Evolutionary conservation across 441 rosid species (phyloP).

Genomic region (Gossypium davidsonii): DNA sequence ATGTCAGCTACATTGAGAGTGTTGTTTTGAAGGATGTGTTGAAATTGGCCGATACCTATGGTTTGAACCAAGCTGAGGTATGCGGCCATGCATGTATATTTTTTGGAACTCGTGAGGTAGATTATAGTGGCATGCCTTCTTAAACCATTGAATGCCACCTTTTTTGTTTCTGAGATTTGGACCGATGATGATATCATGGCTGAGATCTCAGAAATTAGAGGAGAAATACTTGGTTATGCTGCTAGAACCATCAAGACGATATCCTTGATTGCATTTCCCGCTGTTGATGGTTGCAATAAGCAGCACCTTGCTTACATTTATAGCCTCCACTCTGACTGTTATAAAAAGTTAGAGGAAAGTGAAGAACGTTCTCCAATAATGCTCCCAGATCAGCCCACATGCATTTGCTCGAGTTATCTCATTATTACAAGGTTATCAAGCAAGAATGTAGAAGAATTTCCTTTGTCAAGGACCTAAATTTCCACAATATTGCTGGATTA

Average conservation of each 20-base stretch:
- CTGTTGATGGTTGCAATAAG: slow-evolving; percentile 77
- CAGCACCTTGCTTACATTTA: slow-evolving; percentile 68
- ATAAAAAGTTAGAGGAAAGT: slow-evolving; percentile 45
- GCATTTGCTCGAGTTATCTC: slow-evolving; percentile 36
- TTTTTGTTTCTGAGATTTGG: slow-evolving; percentile 61
- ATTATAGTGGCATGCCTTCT: neutral
- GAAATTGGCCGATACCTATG: slow-evolving; percentile 58
- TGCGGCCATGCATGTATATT: slow-evolving; percentile 9
- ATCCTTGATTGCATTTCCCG: slow-evolving; percentile 62
- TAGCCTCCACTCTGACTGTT: slow-evolving; percentile 77
- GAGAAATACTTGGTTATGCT: slow-evolving; percentile 55
- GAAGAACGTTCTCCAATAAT: slow-evolving; percentile 32
- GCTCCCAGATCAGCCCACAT: slow-evolving; percentile 25
- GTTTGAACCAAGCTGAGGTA: slow-evolving; percentile 66
- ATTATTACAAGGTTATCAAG: slow-evolving; percentile 47
- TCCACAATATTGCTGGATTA: slow-evolving; percentile 69
- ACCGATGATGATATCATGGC: slow-evolving; percentile 62
- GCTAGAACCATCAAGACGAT: slow-evolving; percentile 58
- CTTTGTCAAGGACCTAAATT: slow-evolving; percentile 64
- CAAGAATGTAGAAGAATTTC: slow-evolving; percentile 81
- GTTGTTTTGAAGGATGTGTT: slow-evolving; percentile 51
- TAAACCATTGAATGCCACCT: slow-evolving; percentile 4
- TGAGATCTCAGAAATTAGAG: slow-evolving; percentile 64
- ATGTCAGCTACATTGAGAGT: slow-evolving; percentile 49
- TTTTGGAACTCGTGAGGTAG: slow-evolving; percentile 20